Percentiles rank a stretch among this genome's conserved stretches.
These are phyloP conservation scores for Mycena amicta DNA, from an alignment of 768 basidiomycete species.

Conservation along the genomic window DNA sequence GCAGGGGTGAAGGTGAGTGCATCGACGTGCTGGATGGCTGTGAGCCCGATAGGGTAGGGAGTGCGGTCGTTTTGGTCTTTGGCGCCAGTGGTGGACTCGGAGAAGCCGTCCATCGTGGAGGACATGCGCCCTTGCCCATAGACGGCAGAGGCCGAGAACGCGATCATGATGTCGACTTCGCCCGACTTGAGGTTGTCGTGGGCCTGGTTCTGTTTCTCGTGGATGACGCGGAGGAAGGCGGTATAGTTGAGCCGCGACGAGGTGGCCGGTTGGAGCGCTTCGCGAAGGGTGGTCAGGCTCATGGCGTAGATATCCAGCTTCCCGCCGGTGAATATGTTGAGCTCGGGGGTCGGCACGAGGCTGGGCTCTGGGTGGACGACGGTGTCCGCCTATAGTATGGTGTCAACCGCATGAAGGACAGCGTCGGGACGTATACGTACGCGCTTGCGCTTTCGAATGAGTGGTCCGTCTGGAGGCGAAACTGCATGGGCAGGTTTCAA, in stretches of 20 bases:
- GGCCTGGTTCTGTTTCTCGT: neutral
- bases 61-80: neutral
- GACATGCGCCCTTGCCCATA: neutral
- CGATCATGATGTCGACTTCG: neutral
- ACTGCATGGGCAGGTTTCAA: neutral
- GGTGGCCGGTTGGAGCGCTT: neutral
- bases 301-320: neutral
- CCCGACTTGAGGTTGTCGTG: neutral
- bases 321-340: neutral
- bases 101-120: neutral
- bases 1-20: neutral
- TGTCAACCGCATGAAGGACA: neutral
- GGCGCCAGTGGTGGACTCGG: neutral
- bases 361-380: neutral
- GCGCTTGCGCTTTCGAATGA: neutral
- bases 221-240: neutral
- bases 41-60: neutral
- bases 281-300: neutral
- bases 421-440: neutral
- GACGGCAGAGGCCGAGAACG: neutral
- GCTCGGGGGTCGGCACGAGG: neutral
- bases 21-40: neutral
- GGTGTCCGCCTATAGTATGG: neutral
- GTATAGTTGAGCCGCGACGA: neutral
- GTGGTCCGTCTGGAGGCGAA: neutral